Evolutionary conservation across 225 moss, liverwort and hornwort species (phyloP), one percentile per base, ranked within the genome.

Genomic region (Bryoerythrophyllum caledonicum): DNA sequence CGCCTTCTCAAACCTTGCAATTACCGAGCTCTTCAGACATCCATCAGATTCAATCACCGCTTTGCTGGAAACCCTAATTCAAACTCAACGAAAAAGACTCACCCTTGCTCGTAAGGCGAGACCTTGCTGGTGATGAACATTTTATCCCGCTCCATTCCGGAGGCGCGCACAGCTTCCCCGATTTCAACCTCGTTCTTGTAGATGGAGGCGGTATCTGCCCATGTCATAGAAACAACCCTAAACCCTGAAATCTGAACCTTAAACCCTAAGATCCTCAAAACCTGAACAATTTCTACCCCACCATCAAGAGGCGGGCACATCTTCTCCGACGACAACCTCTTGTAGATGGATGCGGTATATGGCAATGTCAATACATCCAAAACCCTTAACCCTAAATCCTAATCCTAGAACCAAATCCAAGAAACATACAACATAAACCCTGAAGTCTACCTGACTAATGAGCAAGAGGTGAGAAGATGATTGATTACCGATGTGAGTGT

Each of bases 31-130:
- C 77, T 71, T 79, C 79, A 70, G 60, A 77, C 67, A 78, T 58
- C 40, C 62, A 68, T 16, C 49, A 67, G 49, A n/a, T 20, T 52
- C 4, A 12, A 24, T 59, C 24, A 49, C 21, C 62, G 8, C 10
- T 26, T 65, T 27, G 35, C 68, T 25, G 35, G n/a, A 54, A 75
- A 63, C 41, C 63, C 74, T 75, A 13, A 2, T 16, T 40, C 14
- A 19, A 25, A 57, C 13, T 34, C 23, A 48, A 76, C 46, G 35
- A 17, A 37, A 59, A 24, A 48, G 73, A 80, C 88, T 82, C 81
- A 93, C 76, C 96, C 96, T 72, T 91, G 93, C 74, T 96, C 93
- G 53, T 83, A 96, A 25, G 96, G 96, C 35, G 96, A 96, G 28
- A 96, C 82, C 75, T 96, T 96, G 79, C 93, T 93, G 66, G 91